Evolutionary conservation across 2,329 filamentous ascomycete species (phyloP).

Genomic region (Ceratocystis albifundus): DNA sequence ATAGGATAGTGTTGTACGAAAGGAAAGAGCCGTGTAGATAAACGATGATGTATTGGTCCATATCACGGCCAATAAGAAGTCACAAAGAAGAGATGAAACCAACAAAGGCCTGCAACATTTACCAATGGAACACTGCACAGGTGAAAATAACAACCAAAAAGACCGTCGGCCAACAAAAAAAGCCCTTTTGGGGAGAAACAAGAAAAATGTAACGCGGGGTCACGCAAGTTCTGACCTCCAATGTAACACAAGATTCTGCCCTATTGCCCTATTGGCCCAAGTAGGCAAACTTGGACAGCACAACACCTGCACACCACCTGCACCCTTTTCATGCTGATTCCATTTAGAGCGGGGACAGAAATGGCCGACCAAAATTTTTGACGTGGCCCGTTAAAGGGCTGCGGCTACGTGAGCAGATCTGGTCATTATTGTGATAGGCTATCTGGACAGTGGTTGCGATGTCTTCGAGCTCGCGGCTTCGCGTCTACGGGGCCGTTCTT

Average conservation of each 20-base stretch:
- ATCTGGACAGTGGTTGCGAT: background rate
- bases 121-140: background rate
- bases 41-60: background rate
- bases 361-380: background rate
- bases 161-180: background rate
- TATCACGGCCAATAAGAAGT: background rate
- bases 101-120: background rate
- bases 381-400: background rate
- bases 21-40: background rate
- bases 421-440: background rate
- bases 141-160: background rate
- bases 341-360: background rate
- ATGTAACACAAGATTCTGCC: constrained; percentile 10
- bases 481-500: background rate
- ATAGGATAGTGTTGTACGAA: background rate
- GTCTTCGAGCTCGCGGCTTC: background rate
- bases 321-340: background rate
- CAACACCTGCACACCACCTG: background rate
- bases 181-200: constrained; percentile 1
- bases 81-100: constrained; percentile 1
- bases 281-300: constrained; percentile 10
- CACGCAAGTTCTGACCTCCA: constrained; percentile 4
- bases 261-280: constrained; percentile 11
- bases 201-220: constrained; percentile 6
- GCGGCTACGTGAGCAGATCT: background rate